phyloP scores from a whole-genome alignment of 2,329 filamentous ascomycete species.

The Exophiala spinifera region DNA sequence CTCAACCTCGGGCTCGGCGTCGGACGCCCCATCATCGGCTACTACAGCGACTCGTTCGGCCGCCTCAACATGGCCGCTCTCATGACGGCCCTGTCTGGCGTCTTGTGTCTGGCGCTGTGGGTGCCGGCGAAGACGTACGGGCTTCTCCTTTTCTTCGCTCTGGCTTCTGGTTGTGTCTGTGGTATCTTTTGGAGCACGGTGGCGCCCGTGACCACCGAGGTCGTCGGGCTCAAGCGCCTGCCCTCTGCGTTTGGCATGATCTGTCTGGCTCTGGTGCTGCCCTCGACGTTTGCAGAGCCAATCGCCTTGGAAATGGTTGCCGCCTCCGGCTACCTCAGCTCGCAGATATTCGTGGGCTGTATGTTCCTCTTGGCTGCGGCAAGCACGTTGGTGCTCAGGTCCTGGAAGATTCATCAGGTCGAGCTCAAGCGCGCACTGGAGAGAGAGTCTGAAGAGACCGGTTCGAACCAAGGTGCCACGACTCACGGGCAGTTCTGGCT shows the following conservation, averaged over 20 bases:
- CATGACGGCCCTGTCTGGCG: constrained; percentile 39
- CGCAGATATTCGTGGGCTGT: constrained; percentile 25
- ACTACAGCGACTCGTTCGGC: constrained; percentile 44
- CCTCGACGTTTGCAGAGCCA: constrained; percentile 26
- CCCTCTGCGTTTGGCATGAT: constrained; percentile 24
- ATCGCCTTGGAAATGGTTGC: constrained; percentile 22
- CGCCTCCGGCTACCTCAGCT: constrained; percentile 22
- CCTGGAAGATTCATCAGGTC: constrained; percentile 26
- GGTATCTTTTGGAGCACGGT: constrained; percentile 37
- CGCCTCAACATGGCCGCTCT: constrained; percentile 42
- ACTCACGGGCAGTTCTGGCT: constrained; percentile 4
- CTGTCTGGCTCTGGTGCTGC: constrained; percentile 20
- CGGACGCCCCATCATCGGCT: constrained; percentile 46
- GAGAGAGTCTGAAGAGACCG: background rate
- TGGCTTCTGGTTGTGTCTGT: constrained; percentile 44
- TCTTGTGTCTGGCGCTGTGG: constrained; percentile 47
- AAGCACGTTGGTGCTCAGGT: constrained; percentile 21
- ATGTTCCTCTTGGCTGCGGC: constrained; percentile 22
- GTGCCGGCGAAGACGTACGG: constrained; percentile 43
- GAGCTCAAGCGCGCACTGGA: constrained; percentile 17
- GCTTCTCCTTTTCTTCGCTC: constrained; percentile 43
- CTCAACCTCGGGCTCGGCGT: constrained; percentile 49
- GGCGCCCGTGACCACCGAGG: constrained; percentile 20
- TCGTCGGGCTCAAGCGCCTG: constrained; percentile 22
- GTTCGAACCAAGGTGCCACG: background rate